Evolutionary conservation across 108 stramenopile genomes (phyloP).

Genomic region (Discostella stelligeroides): DNA sequence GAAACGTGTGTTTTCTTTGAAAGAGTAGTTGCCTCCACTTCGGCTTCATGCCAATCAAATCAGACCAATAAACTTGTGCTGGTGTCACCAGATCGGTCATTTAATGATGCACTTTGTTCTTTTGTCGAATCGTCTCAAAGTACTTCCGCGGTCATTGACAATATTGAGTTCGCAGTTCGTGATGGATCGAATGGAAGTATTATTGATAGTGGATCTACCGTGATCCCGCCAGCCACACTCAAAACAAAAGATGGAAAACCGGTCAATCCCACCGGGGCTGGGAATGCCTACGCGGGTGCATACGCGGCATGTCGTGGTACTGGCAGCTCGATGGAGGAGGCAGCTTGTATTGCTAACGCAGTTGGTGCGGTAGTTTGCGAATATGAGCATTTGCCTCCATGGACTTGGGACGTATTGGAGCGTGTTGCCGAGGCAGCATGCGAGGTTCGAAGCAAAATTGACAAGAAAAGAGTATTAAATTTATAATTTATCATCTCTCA

Average conservation of each 20-base stretch:
- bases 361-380: slow-evolving; percentile 69
- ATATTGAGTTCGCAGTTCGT: slow-evolving; percentile 35
- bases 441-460: slow-evolving; percentile 34
- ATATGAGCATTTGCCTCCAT: slow-evolving; percentile 55
- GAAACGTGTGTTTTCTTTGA: slow-evolving; percentile 9
- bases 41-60: background rate
- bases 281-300: slow-evolving; percentile 60
- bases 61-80: slow-evolving; percentile 11
- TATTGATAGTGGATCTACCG: slow-evolving; percentile 1
- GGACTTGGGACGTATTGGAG: slow-evolving; percentile 46
- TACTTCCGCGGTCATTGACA: background rate
- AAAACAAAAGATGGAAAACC: slow-evolving; percentile 38
- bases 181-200: slow-evolving; percentile 50
- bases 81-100: slow-evolving; percentile 29
- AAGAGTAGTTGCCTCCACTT: slow-evolving; percentile 10
- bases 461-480: background rate
- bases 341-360: slow-evolving; percentile 55
- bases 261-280: slow-evolving; percentile 64
- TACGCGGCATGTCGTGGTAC: slow-evolving; percentile 43
- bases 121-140: background rate
- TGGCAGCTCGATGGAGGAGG: slow-evolving; percentile 28
- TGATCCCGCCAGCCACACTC: slow-evolving; percentile 46
- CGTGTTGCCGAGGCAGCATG: slow-evolving; percentile 40
- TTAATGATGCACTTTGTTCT: slow-evolving; percentile 22
- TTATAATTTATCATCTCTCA: too few species aligned